Conservation (phyloP, 192 early-diverging fungal species). For the Backusella tarrabulga region DNA sequence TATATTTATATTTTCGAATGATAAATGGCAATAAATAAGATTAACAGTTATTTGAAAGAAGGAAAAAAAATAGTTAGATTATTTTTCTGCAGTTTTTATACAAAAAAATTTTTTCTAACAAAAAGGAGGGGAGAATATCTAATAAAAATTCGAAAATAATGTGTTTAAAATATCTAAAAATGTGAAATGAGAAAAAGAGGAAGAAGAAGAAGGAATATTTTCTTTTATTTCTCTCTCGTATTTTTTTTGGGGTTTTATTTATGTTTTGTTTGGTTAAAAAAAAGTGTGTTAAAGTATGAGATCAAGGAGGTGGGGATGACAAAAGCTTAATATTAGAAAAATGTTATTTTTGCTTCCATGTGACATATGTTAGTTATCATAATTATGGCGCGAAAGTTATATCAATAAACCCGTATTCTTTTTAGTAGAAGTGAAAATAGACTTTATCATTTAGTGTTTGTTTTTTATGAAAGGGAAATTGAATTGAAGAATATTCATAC, state of each 20-base stretch:
- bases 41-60: neutral
- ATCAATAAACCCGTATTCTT: neutral
- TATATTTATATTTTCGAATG: neutral
- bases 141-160: too few relatives aligned
- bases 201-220: too few relatives aligned
- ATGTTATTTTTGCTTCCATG: neutral
- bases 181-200: too few relatives aligned
- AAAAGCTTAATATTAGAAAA: neutral
- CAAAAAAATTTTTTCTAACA: neutral
- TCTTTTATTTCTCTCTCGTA: too few relatives aligned
- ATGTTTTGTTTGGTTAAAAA: neutral
- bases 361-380: neutral
- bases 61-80: neutral
- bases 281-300: neutral
- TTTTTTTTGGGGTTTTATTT: too few relatives aligned
- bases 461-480: neutral
- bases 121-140: neutral
- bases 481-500: neutral
- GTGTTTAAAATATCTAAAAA: too few relatives aligned
- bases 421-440: neutral
- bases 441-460: neutral
- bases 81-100: neutral
- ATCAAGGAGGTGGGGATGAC: neutral
- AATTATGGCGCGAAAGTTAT: conserved; percentile 1
- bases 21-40: neutral